Evolutionary conservation across 1,284 basidiomycete species (phyloP), one percentile per base, ranked within the genome.

Genomic region (Cutaneotrichosporon mucoides): DNA sequence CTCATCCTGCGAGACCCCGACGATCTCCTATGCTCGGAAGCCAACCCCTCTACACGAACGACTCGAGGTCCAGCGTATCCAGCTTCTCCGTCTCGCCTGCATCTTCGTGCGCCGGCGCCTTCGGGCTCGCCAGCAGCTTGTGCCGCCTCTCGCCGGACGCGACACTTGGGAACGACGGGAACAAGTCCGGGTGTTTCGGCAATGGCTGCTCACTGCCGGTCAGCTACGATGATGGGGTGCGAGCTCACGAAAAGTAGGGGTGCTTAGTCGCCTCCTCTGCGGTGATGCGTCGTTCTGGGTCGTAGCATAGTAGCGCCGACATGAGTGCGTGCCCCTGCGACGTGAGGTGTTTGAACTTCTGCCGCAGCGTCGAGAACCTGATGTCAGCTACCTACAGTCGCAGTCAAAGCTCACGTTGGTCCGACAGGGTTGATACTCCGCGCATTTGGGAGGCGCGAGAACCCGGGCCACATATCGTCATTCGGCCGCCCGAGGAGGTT

Each of bases 181-280:
- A 99, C 56, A 95, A 81, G 71, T 97, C 93, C n/a, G 93, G 92
- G 76, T 99, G 95, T 70, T 99, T 98, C 0, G 96, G 95, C 43
- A 89, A 78, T 0, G 96, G 96, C 1, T 90, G 87, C 79, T 99
- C 96, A 5, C 91, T 94, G 69, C 33, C 33, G 24, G 47, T 55
- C 50, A 59, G 59, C 52, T 12, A n/a, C 9, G 16, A 6, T n/a
- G 13, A 34, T 43, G 35, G 13, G 24, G 24, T 2, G 3, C 24
- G 11, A 11, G 81, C 86, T 56, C 60, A 93, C 92, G 80, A 85
- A 76, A 99, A 99, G 76, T 94, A 99, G 2, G 88, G 86, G 79
- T 99, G 96, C 64, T 86, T 82, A 44, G 93, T 75, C 2, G 93
- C 96, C 63, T 93, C 89, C 60, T 89, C 89, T 0, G 95, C 94